phyloP scores from a whole-genome alignment of 2,329 filamentous ascomycete species.

The Hymenoscyphus infarciens region DNA sequence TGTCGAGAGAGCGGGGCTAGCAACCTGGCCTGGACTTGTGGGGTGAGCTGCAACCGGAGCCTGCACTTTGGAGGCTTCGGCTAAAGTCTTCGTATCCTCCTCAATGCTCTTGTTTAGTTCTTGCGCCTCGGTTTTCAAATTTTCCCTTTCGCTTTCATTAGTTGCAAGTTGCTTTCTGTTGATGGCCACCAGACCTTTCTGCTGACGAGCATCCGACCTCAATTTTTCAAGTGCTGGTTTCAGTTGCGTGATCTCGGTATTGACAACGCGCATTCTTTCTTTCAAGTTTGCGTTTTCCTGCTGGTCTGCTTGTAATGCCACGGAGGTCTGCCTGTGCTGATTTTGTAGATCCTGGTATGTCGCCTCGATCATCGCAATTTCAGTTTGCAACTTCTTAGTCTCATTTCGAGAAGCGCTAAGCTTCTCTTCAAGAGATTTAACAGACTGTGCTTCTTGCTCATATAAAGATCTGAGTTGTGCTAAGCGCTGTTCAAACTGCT shows the following conservation, averaged over 20 bases:
- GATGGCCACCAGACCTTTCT: conserved; percentile 94
- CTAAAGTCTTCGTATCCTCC: conserved; percentile 52
- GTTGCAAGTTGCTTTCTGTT: conserved; percentile 97
- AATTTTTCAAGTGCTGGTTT: conserved; percentile 92
- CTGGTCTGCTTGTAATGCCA: conserved; percentile 78
- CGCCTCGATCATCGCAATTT: conserved; percentile 79
- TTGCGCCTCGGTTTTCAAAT: conserved; percentile 75
- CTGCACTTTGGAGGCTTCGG: conserved; percentile 42
- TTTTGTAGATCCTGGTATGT: conserved; percentile 75
- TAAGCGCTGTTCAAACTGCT: conserved; percentile 85
- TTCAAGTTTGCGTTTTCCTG: conserved; percentile 83
- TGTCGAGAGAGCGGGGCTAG: conserved; percentile 66
- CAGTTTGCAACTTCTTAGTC: conserved; percentile 77
- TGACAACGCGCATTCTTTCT: conserved; percentile 80
- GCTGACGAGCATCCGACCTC: conserved; percentile 85
- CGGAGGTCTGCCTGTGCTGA: conserved; percentile 73
- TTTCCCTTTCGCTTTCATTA: conserved; percentile 83
- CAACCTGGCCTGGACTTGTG: conserved; percentile 46
- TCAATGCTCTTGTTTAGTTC: conserved; percentile 61
- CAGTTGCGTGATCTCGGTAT: conserved; percentile 76
- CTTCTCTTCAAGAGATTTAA: conserved; percentile 80
- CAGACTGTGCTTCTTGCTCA: conserved; percentile 87
- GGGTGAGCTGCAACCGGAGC: conserved; percentile 38
- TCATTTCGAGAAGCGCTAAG: conserved; percentile 72
- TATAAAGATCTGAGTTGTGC: conserved; percentile 84